A percentile compares a stretch with the other conserved stretches of the same genome.
Evolutionary conservation across 495 filamentous ascomycete genomes (phyloP).

Genomic region (Aspergillus egyptiacus): DNA sequence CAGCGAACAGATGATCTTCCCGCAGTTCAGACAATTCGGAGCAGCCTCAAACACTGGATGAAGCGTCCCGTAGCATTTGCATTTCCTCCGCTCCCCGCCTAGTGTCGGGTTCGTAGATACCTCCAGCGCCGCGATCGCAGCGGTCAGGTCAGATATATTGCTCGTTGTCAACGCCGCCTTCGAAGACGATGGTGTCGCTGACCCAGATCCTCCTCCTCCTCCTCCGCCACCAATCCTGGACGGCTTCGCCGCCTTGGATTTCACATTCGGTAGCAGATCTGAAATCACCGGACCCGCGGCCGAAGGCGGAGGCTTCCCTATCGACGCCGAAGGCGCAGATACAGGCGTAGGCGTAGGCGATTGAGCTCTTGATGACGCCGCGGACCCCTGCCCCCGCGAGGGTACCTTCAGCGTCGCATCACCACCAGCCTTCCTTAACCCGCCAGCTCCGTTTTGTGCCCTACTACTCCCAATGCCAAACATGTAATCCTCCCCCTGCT

Average conservation of each 20-base stretch:
- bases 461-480: too few species aligned
- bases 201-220: conserved; percentile 23
- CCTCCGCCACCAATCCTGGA: conserved; percentile 27
- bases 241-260: conserved; percentile 50
- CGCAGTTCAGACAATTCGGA: conserved; percentile 88
- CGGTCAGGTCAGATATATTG: conserved; percentile 76
- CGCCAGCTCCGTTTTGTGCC: too few species aligned
- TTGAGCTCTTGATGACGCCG: conserved; percentile 31
- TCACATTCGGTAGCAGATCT: conserved; percentile 61
- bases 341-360: too few species aligned
- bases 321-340: conserved; percentile 28
- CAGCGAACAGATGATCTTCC: conserved; percentile 94
- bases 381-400: conserved; percentile 20
- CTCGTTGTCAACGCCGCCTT: conserved; percentile 45
- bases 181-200: conserved; percentile 9
- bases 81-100: conserved; percentile 52
- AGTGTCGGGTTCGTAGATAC: conserved; percentile 79
- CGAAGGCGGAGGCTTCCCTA: conserved; percentile 57
- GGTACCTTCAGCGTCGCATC: conserved; percentile 28
- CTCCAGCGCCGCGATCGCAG: conserved; percentile 86
- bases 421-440: background rate
- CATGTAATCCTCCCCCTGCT: conserved; percentile 60
- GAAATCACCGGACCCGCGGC: conserved; percentile 72
- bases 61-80: conserved; percentile 76
- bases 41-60: conserved; percentile 82